A percentile compares a stretch with the other conserved stretches of the same genome.
These are phyloP conservation scores for Euclidium syriacum DNA, from an alignment of 345 rosid species.

Conservation along the genomic window DNA sequence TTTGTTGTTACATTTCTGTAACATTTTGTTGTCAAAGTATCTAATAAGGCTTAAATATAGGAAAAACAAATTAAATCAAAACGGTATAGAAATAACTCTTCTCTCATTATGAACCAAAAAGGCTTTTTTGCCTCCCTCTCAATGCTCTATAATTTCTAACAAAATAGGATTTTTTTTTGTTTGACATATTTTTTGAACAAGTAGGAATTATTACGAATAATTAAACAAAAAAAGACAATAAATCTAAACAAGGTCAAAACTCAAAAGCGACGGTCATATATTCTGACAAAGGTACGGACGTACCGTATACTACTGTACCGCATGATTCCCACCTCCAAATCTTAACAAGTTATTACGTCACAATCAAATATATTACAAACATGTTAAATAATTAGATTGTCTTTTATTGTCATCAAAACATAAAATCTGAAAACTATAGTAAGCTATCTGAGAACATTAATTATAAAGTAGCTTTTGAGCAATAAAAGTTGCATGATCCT, in stretches of 20 bases:
- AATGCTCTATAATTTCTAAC: no score
- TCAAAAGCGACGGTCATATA: conserved; percentile 1
- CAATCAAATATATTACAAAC: neutral
- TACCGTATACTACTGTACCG: conserved; percentile 4
- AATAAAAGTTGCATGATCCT: conserved; percentile 22
- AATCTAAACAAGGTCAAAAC: neutral
- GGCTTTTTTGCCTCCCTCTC: no score
- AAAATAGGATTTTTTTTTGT: no score
- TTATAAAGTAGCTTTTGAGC: neutral
- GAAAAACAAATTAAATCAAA: no score
- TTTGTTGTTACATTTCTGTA: no score
- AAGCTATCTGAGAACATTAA: neutral
- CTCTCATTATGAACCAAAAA: no score
- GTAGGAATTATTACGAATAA: neutral
- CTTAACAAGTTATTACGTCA: neutral
- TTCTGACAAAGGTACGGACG: conserved; percentile 10
- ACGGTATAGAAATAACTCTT: no score
- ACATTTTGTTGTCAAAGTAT: no score
- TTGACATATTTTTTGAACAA: no score
- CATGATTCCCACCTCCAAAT: conserved; percentile 9
- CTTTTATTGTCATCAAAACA: neutral
- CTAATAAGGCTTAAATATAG: no score
- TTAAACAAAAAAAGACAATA: no score
- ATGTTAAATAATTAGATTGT: neutral
- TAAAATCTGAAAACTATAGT: no score